Base-by-base conservation (phyloP, 169 alveolate genomes). In the Prorocentrum cordatum region DNA sequence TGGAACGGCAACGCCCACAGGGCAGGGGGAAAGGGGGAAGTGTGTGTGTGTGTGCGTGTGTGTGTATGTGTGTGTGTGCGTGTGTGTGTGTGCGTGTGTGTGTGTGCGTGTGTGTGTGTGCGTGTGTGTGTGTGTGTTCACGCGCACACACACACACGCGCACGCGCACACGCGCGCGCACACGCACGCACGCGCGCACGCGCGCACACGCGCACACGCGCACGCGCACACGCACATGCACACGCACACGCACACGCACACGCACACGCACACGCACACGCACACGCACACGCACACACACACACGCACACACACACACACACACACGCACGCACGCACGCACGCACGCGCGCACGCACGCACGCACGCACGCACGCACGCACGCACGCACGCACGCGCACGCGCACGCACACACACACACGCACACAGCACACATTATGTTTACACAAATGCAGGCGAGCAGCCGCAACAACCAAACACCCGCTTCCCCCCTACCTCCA, bases 351-450 rank as follows among this genome's bases (percentile, higher is more conserved):
- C 64, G n/a, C 64, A 18, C 64, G n/a, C 64, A 50, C 64, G 64
- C 64, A 50, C 64, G n/a, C 64, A 18, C 64, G n/a, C 64, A 50
- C 64, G 64, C 64, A 50, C 64, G n/a, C 64, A 18, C 64, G n/a
- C 64, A 50, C 64, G 64, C 64, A 50, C 64, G n/a, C 64, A 18
- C 64, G n/a, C 64, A 50, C 64, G 27, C n/a, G n/a, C 64, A 50
- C 64, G 64, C 64, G 18, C 64, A 50, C n/a, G 64, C 64, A 50
- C 64, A 24, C 64, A 50, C 64, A n/a, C 64, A 18, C 64, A 50
- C 64, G n/a, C 64, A 50, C 64, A 50, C 64, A 42, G 54, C 50
- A 39, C 50, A 12, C 50, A 39, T n/a, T n/a, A n/a, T n/a, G n/a
- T n/a, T n/a, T n/a, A n/a, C n/a, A n/a, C n/a, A n/a, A n/a, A n/a